Evolutionary conservation across 2,329 filamentous ascomycete genomes (phyloP).

Genomic region (Metarhizium brunneum): DNA sequence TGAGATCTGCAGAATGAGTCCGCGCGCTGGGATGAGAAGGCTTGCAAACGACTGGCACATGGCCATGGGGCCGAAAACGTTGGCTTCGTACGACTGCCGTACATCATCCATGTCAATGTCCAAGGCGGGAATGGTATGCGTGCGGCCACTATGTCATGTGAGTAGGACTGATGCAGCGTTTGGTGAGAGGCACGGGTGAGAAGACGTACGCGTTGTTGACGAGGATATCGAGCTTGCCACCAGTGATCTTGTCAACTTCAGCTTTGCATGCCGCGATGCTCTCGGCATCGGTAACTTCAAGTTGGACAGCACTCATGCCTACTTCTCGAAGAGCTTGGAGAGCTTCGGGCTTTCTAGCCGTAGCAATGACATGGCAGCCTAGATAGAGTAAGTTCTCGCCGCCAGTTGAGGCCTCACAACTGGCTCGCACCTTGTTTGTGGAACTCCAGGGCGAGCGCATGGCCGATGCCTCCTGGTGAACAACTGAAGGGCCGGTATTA

Average conservation of each 20-base stretch:
- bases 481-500: conserved; percentile 28
- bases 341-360: conserved; percentile 40
- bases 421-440: conserved; percentile 34
- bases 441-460: conserved; percentile 44
- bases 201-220: conserved; percentile 47
- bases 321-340: conserved; percentile 33
- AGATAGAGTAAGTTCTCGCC: background rate
- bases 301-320: conserved; percentile 39
- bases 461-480: conserved; percentile 49
- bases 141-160: conserved; percentile 32
- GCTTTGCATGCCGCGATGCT: conserved; percentile 40
- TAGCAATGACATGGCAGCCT: conserved; percentile 44
- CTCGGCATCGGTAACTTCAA: conserved; percentile 43
- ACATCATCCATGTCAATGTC: conserved; percentile 44
- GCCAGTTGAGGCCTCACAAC: background rate
- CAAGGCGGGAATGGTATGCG: conserved; percentile 40
- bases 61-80: conserved; percentile 49
- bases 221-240: conserved; percentile 46
- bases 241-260: conserved; percentile 37
- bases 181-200: background rate
- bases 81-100: conserved; percentile 45
- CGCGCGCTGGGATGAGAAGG: conserved; percentile 38
- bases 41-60: conserved; percentile 41
- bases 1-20: conserved; percentile 46
- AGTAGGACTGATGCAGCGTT: background rate